These are phyloP conservation scores for Cymbidium sinense DNA, from an alignment of 106 monocot species.

Conservation along the genomic window DNA sequence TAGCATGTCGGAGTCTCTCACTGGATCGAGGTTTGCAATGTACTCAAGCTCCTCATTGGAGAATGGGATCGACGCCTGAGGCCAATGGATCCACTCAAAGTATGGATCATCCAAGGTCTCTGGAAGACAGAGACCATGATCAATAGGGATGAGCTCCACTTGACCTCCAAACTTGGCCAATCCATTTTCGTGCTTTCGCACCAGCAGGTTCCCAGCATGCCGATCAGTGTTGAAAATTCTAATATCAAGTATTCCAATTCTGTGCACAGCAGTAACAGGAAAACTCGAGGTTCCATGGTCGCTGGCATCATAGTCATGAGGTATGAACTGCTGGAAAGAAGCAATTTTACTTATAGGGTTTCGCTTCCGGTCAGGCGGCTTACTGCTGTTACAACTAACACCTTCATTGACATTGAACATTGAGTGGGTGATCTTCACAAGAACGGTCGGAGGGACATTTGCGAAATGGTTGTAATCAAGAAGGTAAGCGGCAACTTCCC, in stretches of 20 bases:
- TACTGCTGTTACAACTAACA: slow-evolving; percentile 9
- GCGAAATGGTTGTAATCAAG: slow-evolving; percentile 74
- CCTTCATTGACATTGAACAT: slow-evolving; percentile 57
- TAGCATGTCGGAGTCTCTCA: slow-evolving; percentile 54
- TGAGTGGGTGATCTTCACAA: slow-evolving; percentile 76
- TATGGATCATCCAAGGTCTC: slow-evolving; percentile 91
- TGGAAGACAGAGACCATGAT: slow-evolving; percentile 87
- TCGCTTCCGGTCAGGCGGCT: slow-evolving; percentile 11
- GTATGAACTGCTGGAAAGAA: slow-evolving; percentile 78
- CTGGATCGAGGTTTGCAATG: slow-evolving; percentile 73
- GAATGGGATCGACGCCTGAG: slow-evolving; percentile 90
- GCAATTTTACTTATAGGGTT: slow-evolving; percentile 65
- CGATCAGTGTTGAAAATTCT: slow-evolving; percentile 81
- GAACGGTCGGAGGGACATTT: slow-evolving; percentile 81
- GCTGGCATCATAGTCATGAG: slow-evolving; percentile 91
- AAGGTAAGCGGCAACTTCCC: slow-evolving; percentile 90
- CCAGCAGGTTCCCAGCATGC: slow-evolving; percentile 79
- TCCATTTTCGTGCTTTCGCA: slow-evolving; percentile 31
- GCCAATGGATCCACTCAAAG: slow-evolving; percentile 98
- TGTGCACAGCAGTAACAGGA: slow-evolving; percentile 76
- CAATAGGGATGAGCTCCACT: slow-evolving; percentile 77
- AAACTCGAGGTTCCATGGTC: slow-evolving; percentile 91
- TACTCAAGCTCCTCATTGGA: slow-evolving; percentile 82
- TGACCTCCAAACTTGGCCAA: slow-evolving; percentile 37
- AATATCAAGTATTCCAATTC: slow-evolving; percentile 85